Percentiles rank a stretch among this genome's conserved stretches.
These are phyloP conservation scores for Cryptococcus maquisensis DNA, from an alignment of 1,284 basidiomycete genomes.

Conservation along the genomic window DNA sequence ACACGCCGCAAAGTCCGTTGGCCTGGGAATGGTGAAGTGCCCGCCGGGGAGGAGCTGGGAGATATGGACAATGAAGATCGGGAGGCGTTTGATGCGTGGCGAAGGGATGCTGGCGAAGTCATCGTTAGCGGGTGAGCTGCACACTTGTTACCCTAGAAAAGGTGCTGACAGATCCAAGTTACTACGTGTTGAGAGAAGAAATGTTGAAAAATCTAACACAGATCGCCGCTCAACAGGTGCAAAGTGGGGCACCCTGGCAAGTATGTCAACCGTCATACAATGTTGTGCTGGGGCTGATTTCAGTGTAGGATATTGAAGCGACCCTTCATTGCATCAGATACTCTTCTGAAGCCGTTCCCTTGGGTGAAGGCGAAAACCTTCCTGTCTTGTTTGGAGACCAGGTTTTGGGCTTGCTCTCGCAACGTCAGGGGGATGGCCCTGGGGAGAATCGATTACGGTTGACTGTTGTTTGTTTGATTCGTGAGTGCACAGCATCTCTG, in stretches of 20 bases:
- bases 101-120: constrained; percentile 83
- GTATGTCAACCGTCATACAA: constrained; percentile 50
- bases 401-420: constrained; percentile 64
- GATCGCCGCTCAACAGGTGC: constrained; percentile 55
- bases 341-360: constrained; percentile 76
- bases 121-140: constrained; percentile 75
- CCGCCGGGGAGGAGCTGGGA: constrained; percentile 40
- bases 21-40: constrained; percentile 51
- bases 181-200: constrained; percentile 75
- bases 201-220: constrained; percentile 68
- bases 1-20: constrained; percentile 70
- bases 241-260: constrained; percentile 59
- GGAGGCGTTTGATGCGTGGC: constrained; percentile 54
- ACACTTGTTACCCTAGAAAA: neutral
- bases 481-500: constrained; percentile 45
- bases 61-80: constrained; percentile 61
- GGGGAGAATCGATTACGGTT: constrained; percentile 61
- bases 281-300: neutral
- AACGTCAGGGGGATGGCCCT: constrained; percentile 50
- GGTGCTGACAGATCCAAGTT: constrained; percentile 53
- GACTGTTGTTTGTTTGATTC: constrained; percentile 66
- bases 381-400: constrained; percentile 65
- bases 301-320: constrained; percentile 68
- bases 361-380: constrained; percentile 64
- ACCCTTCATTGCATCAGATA: constrained; percentile 77